A percentile compares a stretch with the other conserved stretches of the same genome.
Evolutionary conservation across 208 protist genomes (phyloP).

Genomic region (Novymonas esmeraldas): DNA sequence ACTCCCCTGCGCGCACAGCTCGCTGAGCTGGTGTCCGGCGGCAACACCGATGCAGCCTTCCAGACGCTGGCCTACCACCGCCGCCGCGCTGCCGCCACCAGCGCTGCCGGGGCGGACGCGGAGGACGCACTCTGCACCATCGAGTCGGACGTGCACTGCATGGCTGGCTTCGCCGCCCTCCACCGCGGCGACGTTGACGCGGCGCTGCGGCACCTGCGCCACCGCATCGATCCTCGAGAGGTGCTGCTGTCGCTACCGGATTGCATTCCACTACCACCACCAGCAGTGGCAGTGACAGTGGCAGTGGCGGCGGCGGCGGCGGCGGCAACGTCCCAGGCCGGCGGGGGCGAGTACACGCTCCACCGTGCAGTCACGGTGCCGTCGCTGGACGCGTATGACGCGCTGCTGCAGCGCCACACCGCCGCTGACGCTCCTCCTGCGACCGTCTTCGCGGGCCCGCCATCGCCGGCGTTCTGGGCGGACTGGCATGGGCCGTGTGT

Average conservation of each 20-base stretch:
- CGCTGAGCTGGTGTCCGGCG: conserved; percentile 49
- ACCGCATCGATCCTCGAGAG: conserved; percentile 70
- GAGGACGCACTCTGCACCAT: conserved; percentile 32
- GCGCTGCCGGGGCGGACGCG: not conserved
- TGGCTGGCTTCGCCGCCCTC: conserved; percentile 70
- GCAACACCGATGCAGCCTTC: conserved; percentile 65
- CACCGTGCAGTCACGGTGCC: not conserved
- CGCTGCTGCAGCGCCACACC: not conserved
- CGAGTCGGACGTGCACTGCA: conserved; percentile 68
- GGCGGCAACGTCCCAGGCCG: not conserved
- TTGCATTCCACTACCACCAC: conserved; percentile 71
- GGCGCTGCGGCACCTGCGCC: conserved; percentile 60
- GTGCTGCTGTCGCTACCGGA: conserved; percentile 66
- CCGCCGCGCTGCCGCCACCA: conserved; percentile 14
- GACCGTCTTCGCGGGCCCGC: not conserved
- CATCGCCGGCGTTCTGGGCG: conserved; percentile 17
- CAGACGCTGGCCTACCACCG: conserved; percentile 57
- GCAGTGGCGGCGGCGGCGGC: not conserved
- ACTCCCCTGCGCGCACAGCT: conserved; percentile 64
- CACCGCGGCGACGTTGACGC: conserved; percentile 42
- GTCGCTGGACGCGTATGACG: conserved; percentile 1
- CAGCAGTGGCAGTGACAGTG: conserved; percentile 10
- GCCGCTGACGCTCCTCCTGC: not conserved
- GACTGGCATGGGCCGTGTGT: conserved; percentile 25
- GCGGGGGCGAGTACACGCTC: conserved; percentile 5